Evolutionary conservation across 306 rosid species (phyloP).

Genomic region (Chamaecrista fasciculata): DNA sequence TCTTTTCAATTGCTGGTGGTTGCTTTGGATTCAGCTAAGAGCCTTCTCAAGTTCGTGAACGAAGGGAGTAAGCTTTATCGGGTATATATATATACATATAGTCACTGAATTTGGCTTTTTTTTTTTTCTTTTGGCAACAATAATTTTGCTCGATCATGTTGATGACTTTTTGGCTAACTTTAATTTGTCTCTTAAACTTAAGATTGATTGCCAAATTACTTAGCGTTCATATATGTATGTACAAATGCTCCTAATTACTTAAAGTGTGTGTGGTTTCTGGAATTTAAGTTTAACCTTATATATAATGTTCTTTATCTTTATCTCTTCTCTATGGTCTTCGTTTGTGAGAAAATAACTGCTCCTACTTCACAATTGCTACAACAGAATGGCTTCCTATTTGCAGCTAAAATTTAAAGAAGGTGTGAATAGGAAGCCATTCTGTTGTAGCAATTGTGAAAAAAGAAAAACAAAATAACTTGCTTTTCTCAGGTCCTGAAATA

Average conservation of each 20-base stretch:
- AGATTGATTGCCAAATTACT: background rate
- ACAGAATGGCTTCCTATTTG: background rate
- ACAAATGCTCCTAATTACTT: background rate
- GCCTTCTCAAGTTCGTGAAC: slow-evolving; percentile 55
- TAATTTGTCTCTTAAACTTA: background rate
- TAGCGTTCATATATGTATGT: background rate
- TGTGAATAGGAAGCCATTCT: background rate
- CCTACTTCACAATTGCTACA: background rate
- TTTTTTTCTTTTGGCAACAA: no score
- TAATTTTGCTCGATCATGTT: no score
- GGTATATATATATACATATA: no score
- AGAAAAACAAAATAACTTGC: background rate
- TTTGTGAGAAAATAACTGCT: background rate
- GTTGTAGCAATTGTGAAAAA: background rate
- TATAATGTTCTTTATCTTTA: background rate
- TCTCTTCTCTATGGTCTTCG: background rate
- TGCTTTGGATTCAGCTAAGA: slow-evolving; percentile 68
- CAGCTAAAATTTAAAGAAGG: background rate
- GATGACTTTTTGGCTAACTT: no score
- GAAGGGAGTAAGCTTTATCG: slow-evolving; percentile 86
- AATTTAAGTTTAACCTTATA: background rate
- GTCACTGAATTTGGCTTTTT: no score
- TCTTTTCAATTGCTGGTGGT: slow-evolving; percentile 57
- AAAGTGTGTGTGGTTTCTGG: background rate
- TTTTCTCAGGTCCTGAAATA: background rate